Base-by-base conservation (phyloP, 345 rosid genomes). In the Populus davidiana region DNA sequence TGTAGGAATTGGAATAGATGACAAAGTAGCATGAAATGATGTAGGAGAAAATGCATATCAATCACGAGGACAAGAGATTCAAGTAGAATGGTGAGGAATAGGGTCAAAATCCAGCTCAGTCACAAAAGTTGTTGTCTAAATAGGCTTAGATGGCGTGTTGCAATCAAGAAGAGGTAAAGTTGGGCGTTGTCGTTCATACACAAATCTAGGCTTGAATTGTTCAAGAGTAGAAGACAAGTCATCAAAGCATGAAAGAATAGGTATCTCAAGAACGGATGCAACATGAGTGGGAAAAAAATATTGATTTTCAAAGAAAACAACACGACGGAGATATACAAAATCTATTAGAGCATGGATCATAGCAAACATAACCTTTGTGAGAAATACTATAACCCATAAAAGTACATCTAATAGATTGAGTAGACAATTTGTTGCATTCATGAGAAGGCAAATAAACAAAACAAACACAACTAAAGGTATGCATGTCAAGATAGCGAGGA, bases 121-220 rank as follows among this genome's bases (percentile, higher is more conserved):
- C 21, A 7, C 1, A 1, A 18, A 50, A 50, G 56, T 0, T 1
- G 5, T 50, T 0, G 6, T 6, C 5, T 17, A 6, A 50, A 18
- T 1, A 50, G 0, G 18, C 18, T 1, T 1, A 1, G 2, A 4
- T 50, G 7, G n/a, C 0, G 0, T 9, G n/a, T 18, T 0, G 17
- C 0, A 8, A 0, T 1, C 0, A 4, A 5, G 1, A 6, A 52
- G 23, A 52, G 59, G 10, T 21, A 52, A 2, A 52, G 7, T 6
- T 52, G 23, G 21, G 8, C n/a, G 0, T 6, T 17, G 1, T 52
- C 2, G 5, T 33, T 33, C n/a, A 52, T 18, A 17, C 59, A 52
- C 10, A 52, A 52, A 0, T 18, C 59, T 6, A 52, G 7, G 2
- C 21, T 52, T 50, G 21, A 50, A 18, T 20, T 0, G 2, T 6